phyloP scores from a whole-genome alignment of 768 basidiomycete genomes.

The Steccherinum ochraceum region DNA sequence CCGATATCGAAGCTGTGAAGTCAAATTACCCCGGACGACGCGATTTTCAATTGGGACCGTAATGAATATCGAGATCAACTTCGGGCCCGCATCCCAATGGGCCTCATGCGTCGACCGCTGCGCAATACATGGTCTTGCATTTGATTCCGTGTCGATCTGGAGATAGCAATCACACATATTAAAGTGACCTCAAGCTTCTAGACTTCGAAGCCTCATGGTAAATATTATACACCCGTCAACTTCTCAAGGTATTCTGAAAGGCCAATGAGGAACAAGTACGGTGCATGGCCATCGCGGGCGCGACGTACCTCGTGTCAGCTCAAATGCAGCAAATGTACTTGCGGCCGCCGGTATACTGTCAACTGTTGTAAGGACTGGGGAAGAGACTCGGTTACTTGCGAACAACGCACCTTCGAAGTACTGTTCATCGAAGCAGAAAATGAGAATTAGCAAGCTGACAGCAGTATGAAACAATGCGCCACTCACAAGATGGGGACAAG shows the following conservation, averaged over 20 bases:
- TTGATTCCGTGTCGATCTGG: background rate
- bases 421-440: slow-evolving; percentile 26
- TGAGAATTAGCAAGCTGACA: background rate
- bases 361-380: background rate
- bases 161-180: background rate
- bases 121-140: no score
- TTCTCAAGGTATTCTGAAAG: slow-evolving; percentile 24
- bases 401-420: slow-evolving; percentile 54
- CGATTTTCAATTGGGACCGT: no score
- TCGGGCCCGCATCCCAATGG: no score
- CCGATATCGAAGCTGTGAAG: no score
- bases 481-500: slow-evolving; percentile 67
- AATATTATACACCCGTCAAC: slow-evolving; percentile 24
- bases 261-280: background rate
- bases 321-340: slow-evolving; percentile 86
- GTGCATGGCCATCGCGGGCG: background rate
- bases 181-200: background rate
- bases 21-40: no score
- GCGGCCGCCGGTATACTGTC: slow-evolving; percentile 85
- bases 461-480: background rate
- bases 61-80: no score
- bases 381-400: slow-evolving; percentile 1
- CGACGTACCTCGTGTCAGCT: slow-evolving; percentile 66
- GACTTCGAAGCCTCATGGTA: background rate
- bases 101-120: no score